Evolutionary conservation across 2,329 filamentous ascomycete genomes (phyloP).

Genomic region (Aspergillus aculeatinus): DNA sequence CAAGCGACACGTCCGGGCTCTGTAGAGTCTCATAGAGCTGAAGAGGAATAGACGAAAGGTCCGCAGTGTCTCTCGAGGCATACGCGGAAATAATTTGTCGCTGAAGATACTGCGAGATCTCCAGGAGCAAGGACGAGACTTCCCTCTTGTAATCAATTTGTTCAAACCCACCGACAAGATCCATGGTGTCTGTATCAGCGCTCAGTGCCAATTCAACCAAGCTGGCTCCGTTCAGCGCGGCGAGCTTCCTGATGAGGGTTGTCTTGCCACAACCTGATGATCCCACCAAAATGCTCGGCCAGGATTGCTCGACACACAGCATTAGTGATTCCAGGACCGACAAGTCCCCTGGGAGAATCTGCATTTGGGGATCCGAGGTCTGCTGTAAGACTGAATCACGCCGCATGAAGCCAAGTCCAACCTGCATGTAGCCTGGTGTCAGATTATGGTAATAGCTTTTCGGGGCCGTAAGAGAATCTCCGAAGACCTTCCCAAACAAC

Average conservation of each 20-base stretch:
- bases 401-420: constrained; percentile 71
- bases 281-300: constrained; percentile 87
- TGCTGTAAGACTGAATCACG: constrained; percentile 53
- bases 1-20: constrained; percentile 28
- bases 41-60: constrained; percentile 27
- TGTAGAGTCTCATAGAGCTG: constrained; percentile 35
- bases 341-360: constrained; percentile 49
- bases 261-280: constrained; percentile 86
- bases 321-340: constrained; percentile 80
- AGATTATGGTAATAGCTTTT: constrained; percentile 71
- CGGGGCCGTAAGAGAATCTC: constrained; percentile 41
- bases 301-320: constrained; percentile 79
- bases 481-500: constrained; percentile 68
- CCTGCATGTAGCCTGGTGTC: constrained; percentile 65
- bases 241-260: constrained; percentile 72
- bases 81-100: constrained; percentile 33
- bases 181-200: constrained; percentile 93
- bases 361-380: constrained; percentile 33
- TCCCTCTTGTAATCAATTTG: constrained; percentile 81
- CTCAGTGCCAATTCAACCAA: constrained; percentile 86
- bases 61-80: constrained; percentile 22
- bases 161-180: constrained; percentile 94
- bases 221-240: constrained; percentile 72
- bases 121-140: constrained; percentile 59
- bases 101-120: constrained; percentile 56